Evolutionary conservation across 148 eudicot genomes (phyloP), one percentile per base, ranked within the genome.

Genomic region (Persicaria maculosa): DNA sequence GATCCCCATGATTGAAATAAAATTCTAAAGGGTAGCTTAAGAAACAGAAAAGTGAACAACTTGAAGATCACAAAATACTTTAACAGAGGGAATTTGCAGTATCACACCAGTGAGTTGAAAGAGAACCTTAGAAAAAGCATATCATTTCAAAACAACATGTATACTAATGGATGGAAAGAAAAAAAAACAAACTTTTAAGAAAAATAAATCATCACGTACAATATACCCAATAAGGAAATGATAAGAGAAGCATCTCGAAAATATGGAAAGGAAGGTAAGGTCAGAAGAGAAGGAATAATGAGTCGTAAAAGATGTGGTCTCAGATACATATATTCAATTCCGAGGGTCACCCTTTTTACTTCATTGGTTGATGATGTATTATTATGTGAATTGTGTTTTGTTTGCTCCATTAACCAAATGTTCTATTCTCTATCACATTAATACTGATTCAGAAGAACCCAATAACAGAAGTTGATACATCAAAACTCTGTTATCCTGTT

Each of bases 361-460:
- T 20, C 64, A 58, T 58, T 58, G 64, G 62, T 20, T 20, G n/a
- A 58, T 58, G 64, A 58, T 58, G 64, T 58, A 58, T 58, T 58
- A 58, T 58, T 19, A 20, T 58, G 64, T 58, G 20, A 58, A 22
- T 54, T 54, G 20, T 4, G 59, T 8, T 12, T 48, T 48, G 52
- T 19, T 19, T 58, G 10, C 25, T 10, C 64, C 64, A 58, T 58
- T 20, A 54, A 58, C 64, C 40, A 58, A 6, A 58, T 58, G 64
- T 9, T 58, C 36, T 58, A 58, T 58, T 58, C 62, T 57, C 62
- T 57, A 57, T 57, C 10, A 58, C 10, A 58, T 58, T 58, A 58
- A 58, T 58, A 31, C 64, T 58, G 64, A 58, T 7, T 58, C 11
- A 58, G 64, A 20, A 54, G n/a, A 6, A 54, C 59, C 59, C n/a